phyloP scores from a whole-genome alignment of 139 green algal genomes.

The Eudorina sp. region DNA sequence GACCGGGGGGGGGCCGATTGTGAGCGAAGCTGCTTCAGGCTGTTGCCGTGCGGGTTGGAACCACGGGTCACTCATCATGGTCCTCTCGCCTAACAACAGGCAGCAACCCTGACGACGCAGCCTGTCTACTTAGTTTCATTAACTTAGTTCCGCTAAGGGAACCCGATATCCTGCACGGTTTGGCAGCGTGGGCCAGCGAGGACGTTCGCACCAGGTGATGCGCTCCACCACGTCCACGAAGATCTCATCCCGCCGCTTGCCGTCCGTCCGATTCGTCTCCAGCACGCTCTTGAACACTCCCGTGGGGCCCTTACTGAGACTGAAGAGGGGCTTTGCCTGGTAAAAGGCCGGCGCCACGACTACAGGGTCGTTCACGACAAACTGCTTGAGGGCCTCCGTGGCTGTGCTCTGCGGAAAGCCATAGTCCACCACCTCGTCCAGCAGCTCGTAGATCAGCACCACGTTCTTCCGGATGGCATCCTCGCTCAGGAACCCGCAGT shows the following conservation, averaged over 20 bases:
- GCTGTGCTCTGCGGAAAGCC: slow-evolving; percentile 89
- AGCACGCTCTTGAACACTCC: slow-evolving; percentile 92
- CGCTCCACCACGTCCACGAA: slow-evolving; percentile 99
- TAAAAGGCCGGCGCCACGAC: slow-evolving; percentile 63
- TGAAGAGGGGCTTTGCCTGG: slow-evolving; percentile 39
- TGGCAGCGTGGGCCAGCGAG: too few species aligned
- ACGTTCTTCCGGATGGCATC: slow-evolving; percentile 97
- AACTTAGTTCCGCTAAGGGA: too few species aligned
- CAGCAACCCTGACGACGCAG: too few species aligned
- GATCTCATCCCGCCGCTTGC: slow-evolving; percentile 88
- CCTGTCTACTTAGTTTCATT: too few species aligned
- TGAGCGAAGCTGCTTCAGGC: too few species aligned
- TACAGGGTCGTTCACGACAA: slow-evolving; percentile 94
- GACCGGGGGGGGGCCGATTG: too few species aligned
- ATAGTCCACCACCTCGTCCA: slow-evolving; percentile 96
- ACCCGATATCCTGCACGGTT: too few species aligned
- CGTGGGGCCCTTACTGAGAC: slow-evolving; percentile 71
- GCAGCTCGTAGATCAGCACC: slow-evolving; percentile 96
- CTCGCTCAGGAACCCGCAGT: slow-evolving; percentile 82
- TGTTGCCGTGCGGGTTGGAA: too few species aligned
- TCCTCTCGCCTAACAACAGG: too few species aligned
- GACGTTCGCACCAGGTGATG: slow-evolving; percentile 72
- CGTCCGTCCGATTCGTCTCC: slow-evolving; percentile 84
- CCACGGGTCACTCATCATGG: too few species aligned
- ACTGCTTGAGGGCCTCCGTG: slow-evolving; percentile 94